Percentiles rank a stretch among this genome's conserved stretches.
Conservation (phyloP, 768 basidiomycete genomes). For the Cubamyces sp. region DNA sequence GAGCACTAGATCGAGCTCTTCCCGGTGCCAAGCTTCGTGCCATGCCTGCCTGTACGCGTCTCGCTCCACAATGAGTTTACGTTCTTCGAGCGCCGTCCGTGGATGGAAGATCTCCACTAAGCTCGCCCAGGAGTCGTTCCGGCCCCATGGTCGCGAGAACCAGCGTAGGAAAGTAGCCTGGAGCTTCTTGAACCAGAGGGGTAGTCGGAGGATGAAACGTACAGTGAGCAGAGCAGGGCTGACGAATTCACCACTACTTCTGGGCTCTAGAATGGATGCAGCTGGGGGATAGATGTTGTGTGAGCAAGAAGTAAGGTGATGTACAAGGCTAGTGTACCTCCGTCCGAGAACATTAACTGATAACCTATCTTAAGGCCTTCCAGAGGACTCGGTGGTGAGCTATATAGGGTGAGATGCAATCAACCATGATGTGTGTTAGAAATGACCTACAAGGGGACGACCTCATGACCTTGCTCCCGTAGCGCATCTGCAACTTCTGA, state of each 20-base stretch:
- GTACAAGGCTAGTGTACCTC: constrained; percentile 27
- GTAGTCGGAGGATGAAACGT: constrained; percentile 27
- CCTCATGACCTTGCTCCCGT: constrained; percentile 42
- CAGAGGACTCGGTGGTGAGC: constrained; percentile 32
- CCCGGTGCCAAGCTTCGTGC: constrained; percentile 28
- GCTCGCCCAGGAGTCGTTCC: constrained; percentile 34
- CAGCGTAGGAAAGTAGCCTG: constrained; percentile 31
- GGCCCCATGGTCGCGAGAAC: constrained; percentile 31
- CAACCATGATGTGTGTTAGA: neutral
- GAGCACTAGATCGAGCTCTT: constrained; percentile 42
- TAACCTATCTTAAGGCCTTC: constrained; percentile 35
- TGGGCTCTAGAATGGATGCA: constrained; percentile 20
- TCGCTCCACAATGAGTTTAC: constrained; percentile 29
- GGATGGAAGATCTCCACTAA: constrained; percentile 29
- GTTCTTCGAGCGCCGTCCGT: constrained; percentile 31
- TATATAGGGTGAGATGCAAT: neutral
- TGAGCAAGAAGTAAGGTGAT: neutral
- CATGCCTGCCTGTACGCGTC: constrained; percentile 34
- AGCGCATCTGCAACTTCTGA: constrained; percentile 39
- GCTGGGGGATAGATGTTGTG: neutral
- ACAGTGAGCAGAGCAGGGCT: constrained; percentile 26
- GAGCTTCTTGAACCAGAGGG: constrained; percentile 32
- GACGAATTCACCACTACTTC: constrained; percentile 29
- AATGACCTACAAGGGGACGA: constrained; percentile 42
- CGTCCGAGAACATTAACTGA: constrained; percentile 35